Conservation (phyloP, 164 flowering plant species). For the Tetrastigma voinierianum region DNA sequence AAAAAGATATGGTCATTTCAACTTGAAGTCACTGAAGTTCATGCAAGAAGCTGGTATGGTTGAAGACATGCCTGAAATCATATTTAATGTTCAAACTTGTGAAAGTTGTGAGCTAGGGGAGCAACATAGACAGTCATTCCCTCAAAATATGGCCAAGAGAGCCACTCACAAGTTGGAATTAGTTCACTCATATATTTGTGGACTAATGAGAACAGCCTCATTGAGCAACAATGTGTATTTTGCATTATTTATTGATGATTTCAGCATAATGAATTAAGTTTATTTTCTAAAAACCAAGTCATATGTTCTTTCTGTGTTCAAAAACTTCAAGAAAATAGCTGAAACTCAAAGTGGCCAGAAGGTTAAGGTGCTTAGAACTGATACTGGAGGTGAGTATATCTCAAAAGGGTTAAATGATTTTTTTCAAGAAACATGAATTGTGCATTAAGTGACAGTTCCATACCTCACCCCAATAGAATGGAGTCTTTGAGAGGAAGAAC, state of each 20-base stretch:
- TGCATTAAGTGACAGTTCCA: neutral
- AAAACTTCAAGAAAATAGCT: neutral
- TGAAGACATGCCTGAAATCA: too few species aligned
- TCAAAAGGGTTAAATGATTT: neutral
- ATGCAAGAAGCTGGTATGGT: too few species aligned
- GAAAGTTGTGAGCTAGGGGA: neutral
- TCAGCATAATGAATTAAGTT: neutral
- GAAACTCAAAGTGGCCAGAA: neutral
- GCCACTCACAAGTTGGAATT: neutral
- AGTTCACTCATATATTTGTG: neutral
- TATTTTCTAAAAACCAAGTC: neutral
- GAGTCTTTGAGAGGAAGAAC: conserved; percentile 3
- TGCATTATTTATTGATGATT: conserved; percentile 8
- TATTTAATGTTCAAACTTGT: too few species aligned
- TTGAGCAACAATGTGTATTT: neutral
- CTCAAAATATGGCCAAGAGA: too few species aligned
- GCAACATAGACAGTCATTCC: neutral
- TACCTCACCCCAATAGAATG: conserved; percentile 3
- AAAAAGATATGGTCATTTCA: too few species aligned
- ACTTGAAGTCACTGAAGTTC: too few species aligned
- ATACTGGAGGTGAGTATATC: neutral
- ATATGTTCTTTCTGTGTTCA: neutral
- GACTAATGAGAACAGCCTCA: neutral
- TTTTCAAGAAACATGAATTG: neutral
- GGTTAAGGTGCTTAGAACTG: neutral